Evolutionary conservation across 1,284 basidiomycete genomes (phyloP).

Genomic region (Phylloporus sp.): DNA sequence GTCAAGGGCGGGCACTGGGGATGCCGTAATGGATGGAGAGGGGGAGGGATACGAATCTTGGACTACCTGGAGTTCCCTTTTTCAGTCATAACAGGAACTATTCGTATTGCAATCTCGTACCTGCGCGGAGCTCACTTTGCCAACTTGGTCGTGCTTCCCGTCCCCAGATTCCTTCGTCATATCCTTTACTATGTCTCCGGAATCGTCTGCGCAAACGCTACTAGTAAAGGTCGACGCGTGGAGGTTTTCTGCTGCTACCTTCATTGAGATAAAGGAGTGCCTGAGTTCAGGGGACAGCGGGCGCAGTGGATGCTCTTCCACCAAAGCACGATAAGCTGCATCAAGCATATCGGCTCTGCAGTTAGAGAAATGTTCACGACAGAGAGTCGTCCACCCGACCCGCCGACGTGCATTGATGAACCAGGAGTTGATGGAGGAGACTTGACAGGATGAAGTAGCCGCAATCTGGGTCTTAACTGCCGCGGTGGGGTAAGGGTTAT

Average conservation of each 20-base stretch:
- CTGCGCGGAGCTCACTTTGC: background rate
- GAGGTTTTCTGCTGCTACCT: slow-evolving; percentile 36
- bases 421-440: slow-evolving; percentile 47
- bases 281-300: slow-evolving; percentile 31
- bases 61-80: slow-evolving; percentile 1
- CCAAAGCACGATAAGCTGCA: slow-evolving; percentile 46
- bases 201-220: slow-evolving; percentile 31
- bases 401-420: slow-evolving; percentile 52
- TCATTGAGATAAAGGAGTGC: slow-evolving; percentile 41
- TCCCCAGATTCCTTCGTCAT: slow-evolving; percentile 19
- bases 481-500: slow-evolving; percentile 55
- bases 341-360: slow-evolving; percentile 43
- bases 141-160: background rate
- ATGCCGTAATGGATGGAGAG: background rate
- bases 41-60: slow-evolving; percentile 19
- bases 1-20: slow-evolving; percentile 9
- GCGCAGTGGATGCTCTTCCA: slow-evolving; percentile 33
- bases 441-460: background rate
- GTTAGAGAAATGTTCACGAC: slow-evolving; percentile 42
- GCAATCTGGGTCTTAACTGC: slow-evolving; percentile 24
- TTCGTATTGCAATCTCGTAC: slow-evolving; percentile 1
- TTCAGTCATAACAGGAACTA: background rate
- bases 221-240: slow-evolving; percentile 35
- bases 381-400: slow-evolving; percentile 55
- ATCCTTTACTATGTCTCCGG: slow-evolving; percentile 34